Conservation (phyloP, 78 protist species). For the Dictyostelium capitatum region DNA sequence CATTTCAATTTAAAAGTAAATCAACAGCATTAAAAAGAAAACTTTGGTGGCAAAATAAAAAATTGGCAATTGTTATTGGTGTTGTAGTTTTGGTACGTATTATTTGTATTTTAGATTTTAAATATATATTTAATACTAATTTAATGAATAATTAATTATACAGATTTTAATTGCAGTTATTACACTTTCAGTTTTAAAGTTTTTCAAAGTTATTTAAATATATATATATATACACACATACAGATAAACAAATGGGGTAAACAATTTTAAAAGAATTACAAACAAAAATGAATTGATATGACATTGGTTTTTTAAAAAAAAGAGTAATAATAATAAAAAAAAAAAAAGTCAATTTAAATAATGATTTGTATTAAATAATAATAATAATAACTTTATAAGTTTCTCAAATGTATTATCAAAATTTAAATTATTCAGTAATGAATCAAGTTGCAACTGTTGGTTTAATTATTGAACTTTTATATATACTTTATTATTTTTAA, state of each 20-base stretch:
- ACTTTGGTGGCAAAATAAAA: constrained; percentile 97
- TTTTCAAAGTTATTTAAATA: constrained; percentile 43
- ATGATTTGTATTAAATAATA: not conserved
- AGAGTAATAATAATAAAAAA: not conserved
- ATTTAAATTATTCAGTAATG: too few relatives aligned
- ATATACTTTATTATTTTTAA: not conserved
- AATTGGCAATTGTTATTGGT: constrained; percentile 75
- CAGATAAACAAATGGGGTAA: too few relatives aligned
- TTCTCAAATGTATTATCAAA: too few relatives aligned
- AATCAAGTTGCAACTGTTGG: too few relatives aligned
- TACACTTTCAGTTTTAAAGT: constrained; percentile 46
- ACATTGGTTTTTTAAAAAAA: too few relatives aligned
- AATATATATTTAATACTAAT: not conserved
- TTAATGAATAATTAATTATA: too few relatives aligned
- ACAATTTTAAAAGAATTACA: too few relatives aligned
- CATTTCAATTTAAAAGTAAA: constrained; percentile 90
- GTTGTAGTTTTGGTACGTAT: constrained; percentile 64
- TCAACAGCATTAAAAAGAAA: constrained; percentile 88
- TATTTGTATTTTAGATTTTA: too few relatives aligned
- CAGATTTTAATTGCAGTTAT: constrained; percentile 54
- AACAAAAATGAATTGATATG: too few relatives aligned
- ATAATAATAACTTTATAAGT: too few relatives aligned
- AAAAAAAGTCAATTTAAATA: not conserved
- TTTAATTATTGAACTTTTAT: not conserved
- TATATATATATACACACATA: too few relatives aligned